Percentiles rank a stretch among this genome's conserved stretches.
These are phyloP conservation scores for Scalesia atractyloides DNA, from an alignment of 129 eudicot genomes.

Conservation along the genomic window DNA sequence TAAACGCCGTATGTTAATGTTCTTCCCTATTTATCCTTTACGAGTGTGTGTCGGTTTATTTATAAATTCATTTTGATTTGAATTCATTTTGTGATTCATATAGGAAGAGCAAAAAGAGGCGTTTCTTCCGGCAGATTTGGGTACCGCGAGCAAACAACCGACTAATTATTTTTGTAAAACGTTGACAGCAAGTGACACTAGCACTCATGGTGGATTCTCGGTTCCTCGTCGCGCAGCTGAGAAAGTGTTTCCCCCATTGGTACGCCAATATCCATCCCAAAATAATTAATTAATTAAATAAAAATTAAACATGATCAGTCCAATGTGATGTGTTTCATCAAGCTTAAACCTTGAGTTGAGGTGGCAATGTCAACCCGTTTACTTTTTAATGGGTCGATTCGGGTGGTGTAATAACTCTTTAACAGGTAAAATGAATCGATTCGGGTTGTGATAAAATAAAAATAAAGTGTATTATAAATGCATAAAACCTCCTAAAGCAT, in stretches of 20 bases:
- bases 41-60: neutral
- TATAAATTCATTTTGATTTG: neutral
- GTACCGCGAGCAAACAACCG: slow-evolving; percentile 79
- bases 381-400: neutral
- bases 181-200: slow-evolving; percentile 93
- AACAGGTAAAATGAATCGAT: neutral
- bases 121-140: slow-evolving; percentile 75
- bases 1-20: slow-evolving; percentile 65
- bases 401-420: neutral
- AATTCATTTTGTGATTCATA: neutral
- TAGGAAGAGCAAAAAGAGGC: slow-evolving; percentile 94
- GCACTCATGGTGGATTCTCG: slow-evolving; percentile 97
- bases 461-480: neutral
- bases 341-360: neutral
- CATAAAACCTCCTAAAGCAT: neutral
- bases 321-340: slow-evolving; percentile 1
- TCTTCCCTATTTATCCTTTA: neutral
- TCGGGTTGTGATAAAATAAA: too few relatives aligned
- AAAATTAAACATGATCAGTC: neutral
- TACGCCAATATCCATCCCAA: slow-evolving; percentile 18
- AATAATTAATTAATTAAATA: neutral
- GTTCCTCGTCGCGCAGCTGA: slow-evolving; percentile 98
- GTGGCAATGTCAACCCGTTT: neutral
- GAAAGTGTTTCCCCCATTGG: slow-evolving; percentile 93
- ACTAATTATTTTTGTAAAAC: slow-evolving; percentile 93